These are phyloP conservation scores for Exobasidium rhododendri DNA, from an alignment of 1,284 basidiomycete genomes.

Conservation along the genomic window DNA sequence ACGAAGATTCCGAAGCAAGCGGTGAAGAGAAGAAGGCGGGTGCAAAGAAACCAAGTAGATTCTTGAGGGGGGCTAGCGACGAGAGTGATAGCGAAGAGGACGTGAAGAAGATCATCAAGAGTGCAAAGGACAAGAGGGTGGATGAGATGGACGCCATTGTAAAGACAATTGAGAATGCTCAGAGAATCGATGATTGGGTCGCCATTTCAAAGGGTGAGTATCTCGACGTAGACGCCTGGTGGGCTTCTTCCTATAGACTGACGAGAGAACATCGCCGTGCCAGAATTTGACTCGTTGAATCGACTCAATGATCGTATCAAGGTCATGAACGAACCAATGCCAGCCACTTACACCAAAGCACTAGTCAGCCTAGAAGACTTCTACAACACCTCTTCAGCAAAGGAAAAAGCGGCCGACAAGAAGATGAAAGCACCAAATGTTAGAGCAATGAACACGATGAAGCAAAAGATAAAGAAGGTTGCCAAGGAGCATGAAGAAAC, in stretches of 20 bases:
- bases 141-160: conserved; percentile 84
- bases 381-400: conserved; percentile 70
- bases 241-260: too few relatives aligned
- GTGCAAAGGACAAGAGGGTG: conserved; percentile 78
- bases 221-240: background rate
- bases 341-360: conserved; percentile 78
- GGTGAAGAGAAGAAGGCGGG: conserved; percentile 15
- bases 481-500: conserved; percentile 83
- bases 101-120: conserved; percentile 70
- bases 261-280: background rate
- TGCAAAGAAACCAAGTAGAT: conserved; percentile 48
- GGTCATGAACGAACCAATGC: conserved; percentile 77
- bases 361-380: conserved; percentile 74
- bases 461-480: conserved; percentile 92
- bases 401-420: conserved; percentile 74
- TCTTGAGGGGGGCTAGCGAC: conserved; percentile 56
- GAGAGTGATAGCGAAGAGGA: conserved; percentile 68
- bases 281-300: conserved; percentile 88
- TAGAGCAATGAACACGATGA: conserved; percentile 91
- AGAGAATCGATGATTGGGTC: conserved; percentile 91
- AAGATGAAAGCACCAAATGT: conserved; percentile 96
- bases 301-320: conserved; percentile 87
- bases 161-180: conserved; percentile 86
- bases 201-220: conserved; percentile 76
- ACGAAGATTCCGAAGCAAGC: conserved; percentile 26